These are phyloP conservation scores for Stellera chamaejasme DNA, from an alignment of 345 rosid species.

Conservation along the genomic window DNA sequence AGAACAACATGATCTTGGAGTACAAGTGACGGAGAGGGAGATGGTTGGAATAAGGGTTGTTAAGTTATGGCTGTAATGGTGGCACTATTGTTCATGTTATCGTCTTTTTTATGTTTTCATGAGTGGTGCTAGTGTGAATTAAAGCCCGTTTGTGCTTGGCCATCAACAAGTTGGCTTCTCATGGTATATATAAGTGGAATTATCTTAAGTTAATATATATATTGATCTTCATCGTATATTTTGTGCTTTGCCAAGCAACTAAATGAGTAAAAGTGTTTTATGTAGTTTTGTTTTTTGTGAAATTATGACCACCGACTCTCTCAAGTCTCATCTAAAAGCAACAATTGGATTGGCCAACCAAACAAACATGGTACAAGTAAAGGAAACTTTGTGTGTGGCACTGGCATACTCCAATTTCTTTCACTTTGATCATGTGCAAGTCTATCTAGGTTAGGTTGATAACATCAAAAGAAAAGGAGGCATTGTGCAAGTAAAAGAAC, in stretches of 20 bases:
- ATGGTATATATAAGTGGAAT: no score
- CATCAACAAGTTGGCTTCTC: constrained; percentile 4
- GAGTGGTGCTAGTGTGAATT: neutral
- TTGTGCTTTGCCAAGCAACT: no score
- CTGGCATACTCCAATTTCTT: no score
- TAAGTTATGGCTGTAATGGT: constrained; percentile 5
- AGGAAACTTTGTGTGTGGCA: no score
- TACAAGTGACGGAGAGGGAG: constrained; percentile 53
- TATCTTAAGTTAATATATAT: no score
- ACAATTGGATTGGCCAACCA: no score
- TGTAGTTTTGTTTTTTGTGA: no score
- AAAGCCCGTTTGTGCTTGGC: neutral
- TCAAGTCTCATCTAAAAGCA: no score
- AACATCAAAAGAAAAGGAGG: neutral
- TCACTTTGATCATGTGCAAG: neutral
- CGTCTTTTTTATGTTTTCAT: neutral
- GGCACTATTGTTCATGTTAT: constrained; percentile 2
- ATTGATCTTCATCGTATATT: no score
- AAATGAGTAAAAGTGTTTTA: no score
- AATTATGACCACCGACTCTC: no score
- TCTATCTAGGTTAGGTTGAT: neutral
- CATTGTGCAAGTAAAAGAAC: neutral
- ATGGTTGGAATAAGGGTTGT: constrained; percentile 12
- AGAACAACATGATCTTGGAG: constrained; percentile 98
- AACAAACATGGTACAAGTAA: no score